These are phyloP conservation scores for Penicillium mononematosum DNA, from an alignment of 495 filamentous ascomycete species.

Conservation along the genomic window DNA sequence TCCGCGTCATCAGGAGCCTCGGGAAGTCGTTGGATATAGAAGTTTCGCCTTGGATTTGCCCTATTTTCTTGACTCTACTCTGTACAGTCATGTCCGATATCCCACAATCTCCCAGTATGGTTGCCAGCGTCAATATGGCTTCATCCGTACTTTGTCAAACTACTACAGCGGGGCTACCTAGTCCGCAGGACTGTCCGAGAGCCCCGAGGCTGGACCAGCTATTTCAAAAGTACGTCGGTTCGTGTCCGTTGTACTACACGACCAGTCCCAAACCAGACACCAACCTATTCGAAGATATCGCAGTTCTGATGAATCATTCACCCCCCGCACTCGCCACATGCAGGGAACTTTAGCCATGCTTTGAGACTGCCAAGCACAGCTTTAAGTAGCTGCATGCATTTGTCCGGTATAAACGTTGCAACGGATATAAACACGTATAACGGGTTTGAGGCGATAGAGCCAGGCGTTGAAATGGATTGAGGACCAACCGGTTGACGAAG, in stretches of 20 bases:
- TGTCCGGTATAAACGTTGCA: not conserved
- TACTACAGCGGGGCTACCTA: constrained; percentile 49
- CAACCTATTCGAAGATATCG: constrained; percentile 24
- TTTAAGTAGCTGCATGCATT: not conserved
- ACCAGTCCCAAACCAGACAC: constrained; percentile 35
- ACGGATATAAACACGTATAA: constrained; percentile 43
- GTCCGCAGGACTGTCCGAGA: constrained; percentile 54
- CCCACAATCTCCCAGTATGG: constrained; percentile 31
- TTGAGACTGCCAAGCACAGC: not conserved
- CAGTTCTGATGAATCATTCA: not conserved
- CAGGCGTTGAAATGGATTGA: constrained; percentile 53
- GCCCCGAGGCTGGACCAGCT: constrained; percentile 37
- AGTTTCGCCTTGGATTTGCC: not conserved
- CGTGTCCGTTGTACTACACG: constrained; percentile 26
- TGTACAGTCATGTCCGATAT: not conserved
- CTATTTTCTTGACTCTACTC: not conserved
- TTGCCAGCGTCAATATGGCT: constrained; percentile 53
- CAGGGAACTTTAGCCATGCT: constrained; percentile 3
- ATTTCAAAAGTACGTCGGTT: constrained; percentile 43
- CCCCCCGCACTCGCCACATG: constrained; percentile 1
- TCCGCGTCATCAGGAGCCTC: not conserved
- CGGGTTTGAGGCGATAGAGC: constrained; percentile 45
- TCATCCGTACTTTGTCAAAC: constrained; percentile 50
- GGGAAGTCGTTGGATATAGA: not conserved
- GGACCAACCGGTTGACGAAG: constrained; percentile 46